Evolutionary conservation across 140 eudicot genomes (phyloP).

Genomic region (Cichorium intybus): DNA sequence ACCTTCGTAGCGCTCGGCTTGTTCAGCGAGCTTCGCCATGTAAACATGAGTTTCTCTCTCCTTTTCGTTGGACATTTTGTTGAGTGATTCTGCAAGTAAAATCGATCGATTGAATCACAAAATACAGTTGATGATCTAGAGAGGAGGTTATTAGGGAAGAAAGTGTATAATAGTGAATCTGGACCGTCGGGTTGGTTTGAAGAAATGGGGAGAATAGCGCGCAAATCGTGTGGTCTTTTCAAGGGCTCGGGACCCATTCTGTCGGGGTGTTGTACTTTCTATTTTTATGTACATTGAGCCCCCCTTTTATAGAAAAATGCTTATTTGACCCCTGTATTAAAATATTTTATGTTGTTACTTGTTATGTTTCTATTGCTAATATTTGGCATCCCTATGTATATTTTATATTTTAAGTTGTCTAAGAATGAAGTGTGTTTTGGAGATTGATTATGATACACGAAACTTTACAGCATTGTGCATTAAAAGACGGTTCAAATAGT

Average conservation of each 20-base stretch:
- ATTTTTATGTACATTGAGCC: conserved; percentile 15
- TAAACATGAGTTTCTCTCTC: conserved; percentile 92
- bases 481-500: too few species aligned
- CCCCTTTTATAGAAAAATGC: background rate
- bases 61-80: conserved; percentile 65
- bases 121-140: conserved; percentile 1
- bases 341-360: background rate
- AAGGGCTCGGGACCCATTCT: conserved; percentile 27
- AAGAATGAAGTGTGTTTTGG: too few species aligned
- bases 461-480: too few species aligned
- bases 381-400: too few species aligned
- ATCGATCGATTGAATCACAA: conserved; percentile 4
- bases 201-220: conserved; percentile 25
- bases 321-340: background rate
- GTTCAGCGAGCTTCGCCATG: conserved; percentile 95
- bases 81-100: conserved; percentile 20
- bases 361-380: too few species aligned
- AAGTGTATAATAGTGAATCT: conserved; percentile 16
- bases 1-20: conserved; percentile 98
- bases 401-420: too few species aligned
- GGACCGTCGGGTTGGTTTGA: conserved; percentile 32
- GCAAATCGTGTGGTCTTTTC: conserved; percentile 32
- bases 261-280: conserved; percentile 23
- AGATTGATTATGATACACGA: too few species aligned
- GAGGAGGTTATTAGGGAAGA: conserved; percentile 22